A percentile compares a stretch with the other conserved stretches of the same genome.
Evolutionary conservation across 2,329 filamentous ascomycete genomes (phyloP).

Genomic region (Grosmannia clavigera): DNA sequence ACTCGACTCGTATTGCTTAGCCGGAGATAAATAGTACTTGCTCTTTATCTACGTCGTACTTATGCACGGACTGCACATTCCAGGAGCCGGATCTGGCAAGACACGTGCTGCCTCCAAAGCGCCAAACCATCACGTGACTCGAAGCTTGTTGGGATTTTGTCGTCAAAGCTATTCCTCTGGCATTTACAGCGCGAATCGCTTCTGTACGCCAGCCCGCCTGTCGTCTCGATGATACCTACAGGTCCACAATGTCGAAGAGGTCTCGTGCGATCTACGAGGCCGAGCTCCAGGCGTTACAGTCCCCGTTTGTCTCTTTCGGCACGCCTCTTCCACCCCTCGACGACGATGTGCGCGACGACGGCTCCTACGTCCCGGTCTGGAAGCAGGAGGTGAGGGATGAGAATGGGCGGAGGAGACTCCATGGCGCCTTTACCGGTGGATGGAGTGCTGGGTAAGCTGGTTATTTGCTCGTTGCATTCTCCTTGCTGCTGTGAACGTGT

Average conservation of each 20-base stretch:
- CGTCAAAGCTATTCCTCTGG: neutral
- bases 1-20: neutral
- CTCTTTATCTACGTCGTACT: neutral
- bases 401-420: constrained; percentile 74
- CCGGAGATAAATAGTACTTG: neutral
- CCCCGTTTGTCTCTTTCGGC: constrained; percentile 69
- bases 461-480: neutral
- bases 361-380: constrained; percentile 89
- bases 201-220: neutral
- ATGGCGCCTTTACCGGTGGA: constrained; percentile 93
- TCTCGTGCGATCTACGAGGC: constrained; percentile 67
- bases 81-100: neutral
- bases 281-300: constrained; percentile 52
- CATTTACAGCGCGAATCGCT: neutral
- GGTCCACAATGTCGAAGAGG: constrained; percentile 60
- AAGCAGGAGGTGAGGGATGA: constrained; percentile 97
- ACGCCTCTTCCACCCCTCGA: constrained; percentile 73
- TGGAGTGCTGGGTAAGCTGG: constrained; percentile 79
- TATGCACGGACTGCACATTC: neutral
- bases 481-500: neutral
- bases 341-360: constrained; percentile 69
- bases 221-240: neutral
- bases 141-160: neutral
- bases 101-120: neutral
- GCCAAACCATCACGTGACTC: neutral